phyloP scores from a whole-genome alignment of 768 basidiomycete genomes.

The Chalciporus piperatus region DNA sequence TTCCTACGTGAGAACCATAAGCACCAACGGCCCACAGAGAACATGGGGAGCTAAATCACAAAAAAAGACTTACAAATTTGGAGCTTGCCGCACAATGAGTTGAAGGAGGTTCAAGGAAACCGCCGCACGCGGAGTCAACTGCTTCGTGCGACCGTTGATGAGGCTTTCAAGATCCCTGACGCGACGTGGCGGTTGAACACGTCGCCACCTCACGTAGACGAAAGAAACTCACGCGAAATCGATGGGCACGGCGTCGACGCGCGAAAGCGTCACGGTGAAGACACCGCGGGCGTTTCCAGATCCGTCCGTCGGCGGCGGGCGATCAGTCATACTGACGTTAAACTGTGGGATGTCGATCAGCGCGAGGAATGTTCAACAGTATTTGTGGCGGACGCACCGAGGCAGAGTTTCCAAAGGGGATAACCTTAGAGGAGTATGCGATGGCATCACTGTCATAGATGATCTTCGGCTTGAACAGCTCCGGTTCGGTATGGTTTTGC shows the following conservation, averaged over 20 bases:
- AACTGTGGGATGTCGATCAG: constrained; percentile 28
- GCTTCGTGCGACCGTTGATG: constrained; percentile 21
- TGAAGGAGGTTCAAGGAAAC: constrained; percentile 48
- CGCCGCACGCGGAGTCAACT: constrained; percentile 26
- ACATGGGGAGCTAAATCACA: too few species aligned
- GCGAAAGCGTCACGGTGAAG: constrained; percentile 31
- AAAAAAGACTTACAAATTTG: constrained; percentile 29
- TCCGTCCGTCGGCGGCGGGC: constrained; percentile 11
- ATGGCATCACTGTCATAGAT: constrained; percentile 48
- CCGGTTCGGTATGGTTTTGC: constrained; percentile 35
- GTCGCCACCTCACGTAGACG: background rate
- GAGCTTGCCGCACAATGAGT: constrained; percentile 45
- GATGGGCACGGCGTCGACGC: constrained; percentile 38
- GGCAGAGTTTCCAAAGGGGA: constrained; percentile 31
- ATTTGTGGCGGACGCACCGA: constrained; percentile 23
- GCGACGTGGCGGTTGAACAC: background rate
- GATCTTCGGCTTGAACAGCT: constrained; percentile 39
- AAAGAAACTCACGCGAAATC: constrained; percentile 33
- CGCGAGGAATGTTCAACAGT: background rate
- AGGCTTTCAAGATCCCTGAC: constrained; percentile 26
- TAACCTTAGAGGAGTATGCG: constrained; percentile 35
- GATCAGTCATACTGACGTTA: constrained; percentile 32
- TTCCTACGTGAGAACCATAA: constrained; percentile 27
- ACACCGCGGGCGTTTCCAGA: constrained; percentile 25
- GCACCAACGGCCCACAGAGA: background rate